Conservation (phyloP, 2,329 filamentous ascomycete genomes). For the Cladosporium velox region DNA sequence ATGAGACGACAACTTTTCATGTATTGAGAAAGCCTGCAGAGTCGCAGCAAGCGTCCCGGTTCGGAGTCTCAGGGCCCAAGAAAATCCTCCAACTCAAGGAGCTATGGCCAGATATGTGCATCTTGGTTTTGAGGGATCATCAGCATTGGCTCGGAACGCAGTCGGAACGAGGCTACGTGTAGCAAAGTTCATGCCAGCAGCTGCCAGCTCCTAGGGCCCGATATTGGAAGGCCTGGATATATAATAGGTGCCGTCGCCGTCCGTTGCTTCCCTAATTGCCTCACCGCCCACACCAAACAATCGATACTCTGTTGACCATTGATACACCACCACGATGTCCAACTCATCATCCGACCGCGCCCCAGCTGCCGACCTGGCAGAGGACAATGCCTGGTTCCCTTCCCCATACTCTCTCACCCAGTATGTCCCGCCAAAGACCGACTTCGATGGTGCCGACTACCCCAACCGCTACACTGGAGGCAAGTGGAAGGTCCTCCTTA, state of each 20-base stretch:
- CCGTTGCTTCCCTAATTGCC: not conserved
- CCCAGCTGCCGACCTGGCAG: slow-evolving; percentile 26
- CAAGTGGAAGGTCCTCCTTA: slow-evolving; percentile 29
- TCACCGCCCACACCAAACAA: not conserved
- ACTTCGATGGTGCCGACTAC: slow-evolving; percentile 28
- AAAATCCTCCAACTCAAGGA: not conserved
- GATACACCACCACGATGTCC: not conserved
- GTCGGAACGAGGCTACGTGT: not conserved
- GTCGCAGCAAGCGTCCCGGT: too few relatives aligned
- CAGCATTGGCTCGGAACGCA: not conserved
- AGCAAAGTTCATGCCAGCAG: not conserved
- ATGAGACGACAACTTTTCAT: not conserved
- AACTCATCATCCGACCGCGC: slow-evolving; percentile 20
- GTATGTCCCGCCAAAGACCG: slow-evolving; percentile 28
- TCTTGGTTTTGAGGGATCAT: not conserved
- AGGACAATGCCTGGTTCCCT: slow-evolving; percentile 28
- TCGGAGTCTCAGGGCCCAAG: not conserved
- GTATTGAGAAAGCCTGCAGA: too few relatives aligned
- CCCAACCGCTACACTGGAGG: slow-evolving; percentile 27
- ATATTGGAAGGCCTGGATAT: not conserved
- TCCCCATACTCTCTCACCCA: slow-evolving; percentile 28
- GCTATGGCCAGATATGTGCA: not conserved
- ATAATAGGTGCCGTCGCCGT: not conserved
- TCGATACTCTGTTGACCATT: not conserved
- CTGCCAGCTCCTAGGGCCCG: not conserved